Conservation (phyloP, 345 rosid genomes). For the Boechera divaricarpa region DNA sequence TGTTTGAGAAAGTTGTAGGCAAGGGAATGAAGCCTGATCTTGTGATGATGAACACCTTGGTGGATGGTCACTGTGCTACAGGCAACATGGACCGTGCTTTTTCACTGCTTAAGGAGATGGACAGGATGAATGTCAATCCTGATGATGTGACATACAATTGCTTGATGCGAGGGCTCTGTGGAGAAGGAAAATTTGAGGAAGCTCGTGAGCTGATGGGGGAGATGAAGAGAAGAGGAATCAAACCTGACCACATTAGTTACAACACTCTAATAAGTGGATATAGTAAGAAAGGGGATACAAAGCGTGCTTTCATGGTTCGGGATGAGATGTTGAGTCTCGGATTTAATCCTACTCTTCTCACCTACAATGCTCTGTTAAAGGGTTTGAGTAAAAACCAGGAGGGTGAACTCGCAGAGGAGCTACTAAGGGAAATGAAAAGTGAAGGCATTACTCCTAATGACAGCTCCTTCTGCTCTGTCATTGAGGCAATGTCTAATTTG, state of each 20-base stretch:
- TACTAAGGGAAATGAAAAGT: constrained; percentile 80
- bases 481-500: constrained; percentile 59
- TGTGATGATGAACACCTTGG: constrained; percentile 78
- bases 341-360: constrained; percentile 80
- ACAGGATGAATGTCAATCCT: constrained; percentile 62
- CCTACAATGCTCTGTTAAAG: constrained; percentile 85
- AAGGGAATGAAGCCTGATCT: constrained; percentile 64
- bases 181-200: constrained; percentile 81
- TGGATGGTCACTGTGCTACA: constrained; percentile 75
- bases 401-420: constrained; percentile 72
- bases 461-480: constrained; percentile 67
- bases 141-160: constrained; percentile 94
- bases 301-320: constrained; percentile 74
- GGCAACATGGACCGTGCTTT: constrained; percentile 76
- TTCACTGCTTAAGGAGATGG: constrained; percentile 72
- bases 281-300: constrained; percentile 79
- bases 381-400: constrained; percentile 78
- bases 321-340: constrained; percentile 91
- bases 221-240: constrained; percentile 83
- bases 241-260: constrained; percentile 82
- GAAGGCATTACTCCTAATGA: constrained; percentile 87
- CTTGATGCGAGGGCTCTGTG: constrained; percentile 82
- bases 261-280: constrained; percentile 91
- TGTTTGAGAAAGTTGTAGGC: constrained; percentile 61
- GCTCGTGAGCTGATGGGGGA: constrained; percentile 83